Evolutionary conservation across 1,139 yeast species (phyloP).

Genomic region (Blastobotrys proliferans): DNA sequence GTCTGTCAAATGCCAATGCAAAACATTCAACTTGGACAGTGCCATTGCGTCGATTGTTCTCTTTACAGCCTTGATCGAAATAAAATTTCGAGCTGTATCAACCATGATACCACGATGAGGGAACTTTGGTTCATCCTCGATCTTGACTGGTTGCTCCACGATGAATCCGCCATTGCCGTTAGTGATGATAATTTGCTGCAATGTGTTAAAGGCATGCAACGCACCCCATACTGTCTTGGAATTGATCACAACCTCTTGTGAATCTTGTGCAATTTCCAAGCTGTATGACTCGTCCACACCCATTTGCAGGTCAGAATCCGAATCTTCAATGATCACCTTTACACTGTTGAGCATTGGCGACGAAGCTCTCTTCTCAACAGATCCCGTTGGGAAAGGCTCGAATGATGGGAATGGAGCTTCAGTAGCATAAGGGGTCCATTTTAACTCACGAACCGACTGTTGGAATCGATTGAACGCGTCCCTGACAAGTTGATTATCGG

Average conservation of each 20-base stretch:
- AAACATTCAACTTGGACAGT: constrained; percentile 41
- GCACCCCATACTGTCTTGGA: constrained; percentile 45
- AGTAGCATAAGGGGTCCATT: constrained; percentile 25
- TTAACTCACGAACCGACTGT: constrained; percentile 18
- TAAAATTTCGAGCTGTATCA: constrained; percentile 44
- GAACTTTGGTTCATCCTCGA: constrained; percentile 41
- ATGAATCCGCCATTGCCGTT: constrained; percentile 27
- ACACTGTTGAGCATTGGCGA: constrained; percentile 15
- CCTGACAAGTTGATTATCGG: constrained; percentile 16
- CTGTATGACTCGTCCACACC: constrained; percentile 44
- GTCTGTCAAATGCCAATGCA: constrained; percentile 48
- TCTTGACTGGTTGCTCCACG: constrained; percentile 38
- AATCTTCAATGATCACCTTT: constrained; percentile 29
- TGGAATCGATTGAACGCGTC: constrained; percentile 23
- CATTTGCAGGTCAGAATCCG: constrained; percentile 36
- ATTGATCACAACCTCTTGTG: constrained; percentile 28
- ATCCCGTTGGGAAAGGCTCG: constrained; percentile 24
- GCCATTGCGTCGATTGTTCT: constrained; percentile 45
- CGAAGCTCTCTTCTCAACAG: constrained; percentile 9
- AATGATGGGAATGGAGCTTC: constrained; percentile 22
- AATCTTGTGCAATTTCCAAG: constrained; percentile 22
- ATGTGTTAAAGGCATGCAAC: constrained; percentile 42
- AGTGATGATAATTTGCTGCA: constrained; percentile 39
- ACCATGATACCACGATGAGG: constrained; percentile 46
- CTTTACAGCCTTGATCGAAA: constrained; percentile 33